These are phyloP conservation scores for Nothophaeocryptopus gaeumannii DNA, from an alignment of 2,329 filamentous ascomycete species.

Conservation along the genomic window DNA sequence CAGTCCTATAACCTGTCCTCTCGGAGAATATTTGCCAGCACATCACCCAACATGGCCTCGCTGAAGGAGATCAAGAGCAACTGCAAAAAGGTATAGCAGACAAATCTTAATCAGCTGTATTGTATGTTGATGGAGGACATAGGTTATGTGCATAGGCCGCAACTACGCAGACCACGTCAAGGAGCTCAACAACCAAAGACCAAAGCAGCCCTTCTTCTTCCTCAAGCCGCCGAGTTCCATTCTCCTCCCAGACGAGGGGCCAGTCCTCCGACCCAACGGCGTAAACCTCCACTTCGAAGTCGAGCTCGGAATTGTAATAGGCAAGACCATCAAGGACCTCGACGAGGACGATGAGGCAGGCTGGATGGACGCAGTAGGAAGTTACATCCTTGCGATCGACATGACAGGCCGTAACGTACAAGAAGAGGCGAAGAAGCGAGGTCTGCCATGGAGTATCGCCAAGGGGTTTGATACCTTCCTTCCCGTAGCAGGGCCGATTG, in stretches of 20 bases:
- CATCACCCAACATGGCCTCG: slow-evolving; percentile 20
- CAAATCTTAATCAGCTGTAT: neutral
- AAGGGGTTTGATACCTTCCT: slow-evolving; percentile 99
- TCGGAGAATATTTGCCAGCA: slow-evolving; percentile 14
- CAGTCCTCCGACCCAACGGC: slow-evolving; percentile 77
- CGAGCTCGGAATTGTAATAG: slow-evolving; percentile 86
- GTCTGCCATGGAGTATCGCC: slow-evolving; percentile 90
- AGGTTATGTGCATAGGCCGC: slow-evolving; percentile 89
- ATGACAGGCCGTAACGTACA: slow-evolving; percentile 96
- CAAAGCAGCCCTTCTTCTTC: slow-evolving; percentile 98
- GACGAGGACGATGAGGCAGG: slow-evolving; percentile 68
- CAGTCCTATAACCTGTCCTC: neutral
- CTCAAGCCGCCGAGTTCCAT: slow-evolving; percentile 89
- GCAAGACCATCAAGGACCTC: slow-evolving; percentile 74
- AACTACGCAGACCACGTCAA: slow-evolving; percentile 97
- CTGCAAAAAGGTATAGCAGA: slow-evolving; percentile 45
- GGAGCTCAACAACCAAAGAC: slow-evolving; percentile 81
- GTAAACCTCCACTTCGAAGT: slow-evolving; percentile 92
- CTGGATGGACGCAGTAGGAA: slow-evolving; percentile 78
- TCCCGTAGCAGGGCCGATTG: slow-evolving; percentile 77
- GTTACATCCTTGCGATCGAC: slow-evolving; percentile 89
- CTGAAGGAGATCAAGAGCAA: slow-evolving; percentile 39
- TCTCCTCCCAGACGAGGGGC: slow-evolving; percentile 71
- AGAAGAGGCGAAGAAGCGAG: slow-evolving; percentile 95
- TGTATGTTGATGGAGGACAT: neutral